Conservation (phyloP, 2,329 filamentous ascomycete genomes). For the Cercospora zeina region DNA sequence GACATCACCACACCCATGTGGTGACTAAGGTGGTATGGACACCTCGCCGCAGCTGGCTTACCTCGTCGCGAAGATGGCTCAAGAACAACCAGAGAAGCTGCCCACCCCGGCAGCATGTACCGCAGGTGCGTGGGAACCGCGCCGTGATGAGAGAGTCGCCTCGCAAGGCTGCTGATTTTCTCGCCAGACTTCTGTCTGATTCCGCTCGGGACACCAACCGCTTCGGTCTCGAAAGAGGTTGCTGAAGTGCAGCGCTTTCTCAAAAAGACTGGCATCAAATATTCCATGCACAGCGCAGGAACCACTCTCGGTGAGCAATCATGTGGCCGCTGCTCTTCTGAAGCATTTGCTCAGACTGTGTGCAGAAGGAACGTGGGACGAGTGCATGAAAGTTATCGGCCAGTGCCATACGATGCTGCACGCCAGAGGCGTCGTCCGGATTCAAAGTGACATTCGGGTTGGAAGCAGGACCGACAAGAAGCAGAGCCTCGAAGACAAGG, state of each 20-base stretch:
- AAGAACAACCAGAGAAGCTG: constrained; percentile 35
- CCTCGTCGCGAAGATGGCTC: constrained; percentile 36
- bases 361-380: constrained; percentile 85
- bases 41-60: constrained; percentile 36
- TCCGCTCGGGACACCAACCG: constrained; percentile 62
- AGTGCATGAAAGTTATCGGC: constrained; percentile 81
- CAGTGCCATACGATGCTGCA: constrained; percentile 78
- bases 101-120: constrained; percentile 73
- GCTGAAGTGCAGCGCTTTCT: constrained; percentile 86
- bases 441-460: constrained; percentile 85
- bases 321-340: background rate
- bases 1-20: background rate
- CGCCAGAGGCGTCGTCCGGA: constrained; percentile 70
- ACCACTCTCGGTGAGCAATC: constrained; percentile 75
- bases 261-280: constrained; percentile 74
- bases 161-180: background rate
- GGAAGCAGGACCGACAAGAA: constrained; percentile 85
- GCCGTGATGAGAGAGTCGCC: background rate
- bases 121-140: constrained; percentile 47
- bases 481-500: constrained; percentile 79
- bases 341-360: constrained; percentile 5
- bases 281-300: constrained; percentile 89
- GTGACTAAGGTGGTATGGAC: constrained; percentile 30
- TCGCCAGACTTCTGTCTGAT: constrained; percentile 79
- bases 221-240: constrained; percentile 64